phyloP scores from a whole-genome alignment of 164 flowering plant species.

The Saururus chinensis region DNA sequence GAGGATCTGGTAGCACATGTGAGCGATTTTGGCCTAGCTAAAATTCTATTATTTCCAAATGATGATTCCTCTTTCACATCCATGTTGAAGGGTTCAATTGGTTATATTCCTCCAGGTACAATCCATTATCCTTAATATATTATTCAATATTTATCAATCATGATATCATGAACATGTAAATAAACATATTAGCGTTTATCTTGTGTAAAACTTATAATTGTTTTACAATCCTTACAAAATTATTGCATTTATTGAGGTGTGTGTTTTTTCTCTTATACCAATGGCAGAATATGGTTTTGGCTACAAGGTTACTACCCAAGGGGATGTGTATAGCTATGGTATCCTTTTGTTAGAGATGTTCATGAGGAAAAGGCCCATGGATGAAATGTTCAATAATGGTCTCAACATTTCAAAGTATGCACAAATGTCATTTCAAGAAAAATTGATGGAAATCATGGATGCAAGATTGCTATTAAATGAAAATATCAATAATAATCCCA shows the following conservation, averaged over 20 bases:
- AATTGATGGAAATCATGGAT: neutral
- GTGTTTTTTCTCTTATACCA: no score
- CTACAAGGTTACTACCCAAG: no score
- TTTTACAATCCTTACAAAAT: constrained; percentile 10
- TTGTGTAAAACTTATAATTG: neutral
- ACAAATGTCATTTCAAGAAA: neutral
- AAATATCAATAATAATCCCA: no score
- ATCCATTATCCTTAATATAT: no score
- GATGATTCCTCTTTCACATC: neutral
- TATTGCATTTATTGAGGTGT: no score
- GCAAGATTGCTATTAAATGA: no score
- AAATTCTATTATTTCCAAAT: constrained; percentile 3
- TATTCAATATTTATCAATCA: no score
- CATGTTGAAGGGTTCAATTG: neutral
- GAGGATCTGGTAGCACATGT: no score
- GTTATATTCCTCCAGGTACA: constrained; percentile 2
- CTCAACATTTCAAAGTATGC: constrained; percentile 1
- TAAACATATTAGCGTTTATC: neutral
- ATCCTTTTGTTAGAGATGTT: constrained; percentile 23
- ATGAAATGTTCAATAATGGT: constrained; percentile 5
- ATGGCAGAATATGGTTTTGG: no score
- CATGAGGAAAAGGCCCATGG: constrained; percentile 21
- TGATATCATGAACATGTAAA: no score
- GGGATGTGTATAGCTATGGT: no score
- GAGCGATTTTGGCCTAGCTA: constrained; percentile 30